phyloP scores from a whole-genome alignment of 176 grass and related monocot genomes.

The Triticum dicoccoides region DNA sequence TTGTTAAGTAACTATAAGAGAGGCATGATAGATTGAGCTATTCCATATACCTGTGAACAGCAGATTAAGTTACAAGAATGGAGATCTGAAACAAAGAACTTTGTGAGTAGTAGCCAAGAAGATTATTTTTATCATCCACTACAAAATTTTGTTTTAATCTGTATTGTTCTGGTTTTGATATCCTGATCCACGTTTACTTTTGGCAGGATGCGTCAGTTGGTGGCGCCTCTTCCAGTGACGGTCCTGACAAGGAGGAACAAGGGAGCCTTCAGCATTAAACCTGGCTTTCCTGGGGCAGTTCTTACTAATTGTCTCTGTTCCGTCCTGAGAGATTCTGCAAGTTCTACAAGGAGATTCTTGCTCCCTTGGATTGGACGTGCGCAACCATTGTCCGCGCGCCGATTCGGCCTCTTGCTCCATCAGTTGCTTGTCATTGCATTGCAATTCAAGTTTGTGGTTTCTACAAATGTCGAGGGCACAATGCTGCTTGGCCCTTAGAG shows the following conservation, averaged over 20 bases:
- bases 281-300: not conserved
- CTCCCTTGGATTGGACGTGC: not conserved
- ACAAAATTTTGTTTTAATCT: not conserved
- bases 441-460: not conserved
- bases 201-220: not conserved
- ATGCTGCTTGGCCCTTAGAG: not conserved
- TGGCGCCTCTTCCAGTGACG: not conserved
- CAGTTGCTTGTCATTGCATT: not conserved
- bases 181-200: not conserved
- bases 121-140: not conserved
- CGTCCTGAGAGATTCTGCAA: not conserved
- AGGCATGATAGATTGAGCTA: no score
- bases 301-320: not conserved
- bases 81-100: not conserved
- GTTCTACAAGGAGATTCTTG: not conserved
- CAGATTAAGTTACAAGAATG: not conserved
- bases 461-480: not conserved
- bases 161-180: not conserved
- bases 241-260: not conserved
- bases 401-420: not conserved
- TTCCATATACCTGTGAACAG: no score
- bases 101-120: not conserved
- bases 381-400: not conserved
- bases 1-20: no score
- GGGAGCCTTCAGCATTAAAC: no score